Evolutionary conservation across 441 rosid genomes (phyloP), one percentile per base, ranked within the genome.

Genomic region (Arabidopsis lyrata): DNA sequence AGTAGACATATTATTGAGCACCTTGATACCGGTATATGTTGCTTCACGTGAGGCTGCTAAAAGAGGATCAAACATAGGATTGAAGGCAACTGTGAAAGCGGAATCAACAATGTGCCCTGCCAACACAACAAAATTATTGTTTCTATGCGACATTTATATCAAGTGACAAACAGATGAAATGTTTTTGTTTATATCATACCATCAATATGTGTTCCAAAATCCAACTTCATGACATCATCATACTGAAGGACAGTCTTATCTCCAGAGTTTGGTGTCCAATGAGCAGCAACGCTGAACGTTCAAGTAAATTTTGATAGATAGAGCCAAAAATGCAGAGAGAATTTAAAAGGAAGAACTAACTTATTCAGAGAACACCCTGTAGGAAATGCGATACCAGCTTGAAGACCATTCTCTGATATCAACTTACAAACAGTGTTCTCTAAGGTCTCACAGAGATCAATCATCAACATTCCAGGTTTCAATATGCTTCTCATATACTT

Each of bases 371-470:
- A 95, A 81, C 99, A 95, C 77, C 98, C 99, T 4, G 99, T 95
- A 68, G 99, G 99, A 74, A 95, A 95, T 32, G 99, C 97, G 69
- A 95, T 95, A 81, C 98, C 97, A 29, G 99, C 99, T 85, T 93
- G 90, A 68, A 93, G 82, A 65, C 96, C 96, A 81, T 93, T 90
- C 80, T 95, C 98, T 14, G 89, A 78, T 82, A 95, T 92, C 44
- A 95, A 78, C 82, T 92, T 95, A 55, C 96, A 93, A 72, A 95
- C 99, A 18, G 83, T 85, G 74, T 92, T 81, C 83, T 92, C 99
- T 76, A 95, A 70, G 22, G 96, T 95, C 81, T 92, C 98, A 62
- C 97, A 93, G 35, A 95, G 81, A 81, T 95, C 98, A 47, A 88
- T 91, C 97, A 91, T 92, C 72, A 90, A 81, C 93, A 95, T 86